These are phyloP conservation scores for Sapria himalayana DNA, from an alignment of 345 rosid species.

Conservation along the genomic window DNA sequence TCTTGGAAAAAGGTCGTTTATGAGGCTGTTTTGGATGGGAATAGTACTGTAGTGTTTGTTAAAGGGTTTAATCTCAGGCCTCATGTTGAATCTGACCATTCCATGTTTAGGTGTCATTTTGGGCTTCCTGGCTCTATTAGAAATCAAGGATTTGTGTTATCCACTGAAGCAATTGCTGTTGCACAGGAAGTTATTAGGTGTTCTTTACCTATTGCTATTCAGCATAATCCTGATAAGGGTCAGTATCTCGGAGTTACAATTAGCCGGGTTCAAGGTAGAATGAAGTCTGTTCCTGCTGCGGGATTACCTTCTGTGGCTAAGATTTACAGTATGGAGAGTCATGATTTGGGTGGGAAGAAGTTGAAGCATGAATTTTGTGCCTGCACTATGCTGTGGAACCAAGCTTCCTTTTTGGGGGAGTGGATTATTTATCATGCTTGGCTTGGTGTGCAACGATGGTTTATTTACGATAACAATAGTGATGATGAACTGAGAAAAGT, in stretches of 20 bases:
- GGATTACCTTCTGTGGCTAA: conserved; percentile 45
- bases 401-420: conserved; percentile 52
- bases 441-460: conserved; percentile 91
- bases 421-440: conserved; percentile 84
- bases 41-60: conserved; percentile 50
- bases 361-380: conserved; percentile 57
- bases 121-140: conserved; percentile 21
- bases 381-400: conserved; percentile 94
- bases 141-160: conserved; percentile 20
- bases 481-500: conserved; percentile 44
- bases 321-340: conserved; percentile 13
- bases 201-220: conserved; percentile 39
- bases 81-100: conserved; percentile 42
- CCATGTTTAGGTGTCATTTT: conserved; percentile 49
- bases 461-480: conserved; percentile 89
- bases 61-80: conserved; percentile 87
- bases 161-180: conserved; percentile 42
- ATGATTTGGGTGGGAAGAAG: conserved; percentile 10
- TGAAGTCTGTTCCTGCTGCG: conserved; percentile 10
- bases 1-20: conserved; percentile 58
- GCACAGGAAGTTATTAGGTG: conserved; percentile 94
- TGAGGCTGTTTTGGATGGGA: conserved; percentile 49
- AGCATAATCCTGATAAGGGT: conserved; percentile 25
- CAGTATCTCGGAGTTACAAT: conserved; percentile 33
- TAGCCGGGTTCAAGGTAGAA: conserved; percentile 8